Evolutionary conservation across 805 yeast species (phyloP), one percentile per base, ranked within the genome.

Genomic region (Saccharomyces paradoxus): DNA sequence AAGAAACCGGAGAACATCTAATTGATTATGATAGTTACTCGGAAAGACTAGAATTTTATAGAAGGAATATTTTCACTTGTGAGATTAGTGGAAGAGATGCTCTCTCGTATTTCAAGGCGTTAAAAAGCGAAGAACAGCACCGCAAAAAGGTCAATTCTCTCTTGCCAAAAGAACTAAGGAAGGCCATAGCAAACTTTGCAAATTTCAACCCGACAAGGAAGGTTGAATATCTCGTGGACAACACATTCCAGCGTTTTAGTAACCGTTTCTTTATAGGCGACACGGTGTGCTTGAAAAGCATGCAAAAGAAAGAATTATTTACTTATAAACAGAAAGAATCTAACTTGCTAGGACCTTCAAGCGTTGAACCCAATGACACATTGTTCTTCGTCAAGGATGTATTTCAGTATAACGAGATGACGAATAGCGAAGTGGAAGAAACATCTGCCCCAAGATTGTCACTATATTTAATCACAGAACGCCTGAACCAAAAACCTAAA

Each of bases 81-180:
- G 97, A 92, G 70, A 83, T 91, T 49, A 87, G 97, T 0, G 97
- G 97, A 7, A 88, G 87, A 65, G 83, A 96, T 17, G 84, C 91
- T 61, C 76, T 90, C 55, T 86, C 96, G 1, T 92, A 79, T 68
- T 89, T 90, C 68, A 96, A 90, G 63, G 98, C 98, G 0, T 76
- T 80, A 46, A 79, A 81, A 50, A 82, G 86, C 53, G 98, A 92
- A 71, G 76, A 78, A 57, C 74, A 70, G 54, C 82, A 79, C 63
- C 73, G 78, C 62, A 63, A 70, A 48, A 80, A 79, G 57, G 86
- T 91, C 54, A 91, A 88, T 62, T 73, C 77, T 52, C 78, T 81
- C 62, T 89, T 92, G 67, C 97, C 97, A 3, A 95, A 89, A 61
- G 84, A 92, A 31, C 77, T 90, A 53, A 83, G 88, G 62, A 96